These are phyloP conservation scores for Microcyclospora tardicrescens DNA, from an alignment of 2,329 filamentous ascomycete genomes.

Conservation along the genomic window DNA sequence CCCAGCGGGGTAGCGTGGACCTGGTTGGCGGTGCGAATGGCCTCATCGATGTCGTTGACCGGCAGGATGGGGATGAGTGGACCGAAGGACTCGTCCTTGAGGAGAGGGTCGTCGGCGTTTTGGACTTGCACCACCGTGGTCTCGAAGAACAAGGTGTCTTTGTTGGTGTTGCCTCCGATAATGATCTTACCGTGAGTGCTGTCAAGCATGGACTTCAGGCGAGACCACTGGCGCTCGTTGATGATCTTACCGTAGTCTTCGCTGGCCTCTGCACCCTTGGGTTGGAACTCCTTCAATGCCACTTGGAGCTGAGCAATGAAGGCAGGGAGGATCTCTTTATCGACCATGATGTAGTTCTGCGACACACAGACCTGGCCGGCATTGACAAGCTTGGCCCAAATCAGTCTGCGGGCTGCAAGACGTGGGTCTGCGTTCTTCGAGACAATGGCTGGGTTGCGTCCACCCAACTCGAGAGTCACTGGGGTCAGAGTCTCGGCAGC, in stretches of 20 bases:
- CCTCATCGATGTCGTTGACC: conserved; percentile 68
- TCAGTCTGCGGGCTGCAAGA: conserved; percentile 67
- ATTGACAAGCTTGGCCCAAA: conserved; percentile 82
- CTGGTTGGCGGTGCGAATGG: conserved; percentile 66
- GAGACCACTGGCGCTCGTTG: conserved; percentile 64
- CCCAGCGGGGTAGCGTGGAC: conserved; percentile 74
- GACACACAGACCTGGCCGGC: conserved; percentile 85
- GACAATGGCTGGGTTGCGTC: conserved; percentile 81
- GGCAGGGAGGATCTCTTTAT: conserved; percentile 48
- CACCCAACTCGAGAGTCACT: conserved; percentile 78
- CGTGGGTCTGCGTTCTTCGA: conserved; percentile 69
- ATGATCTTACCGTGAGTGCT: conserved; percentile 70
- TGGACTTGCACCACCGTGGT: conserved; percentile 83
- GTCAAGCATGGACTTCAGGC: conserved; percentile 87
- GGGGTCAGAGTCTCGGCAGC: conserved; percentile 54
- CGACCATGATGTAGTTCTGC: conserved; percentile 83
- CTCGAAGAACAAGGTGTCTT: conserved; percentile 70
- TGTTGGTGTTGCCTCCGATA: conserved; percentile 72
- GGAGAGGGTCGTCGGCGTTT: conserved; percentile 60
- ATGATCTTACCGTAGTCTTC: conserved; percentile 69
- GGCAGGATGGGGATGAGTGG: conserved; percentile 78
- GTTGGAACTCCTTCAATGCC: conserved; percentile 66
- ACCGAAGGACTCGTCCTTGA: conserved; percentile 79
- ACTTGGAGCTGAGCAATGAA: conserved; percentile 63
- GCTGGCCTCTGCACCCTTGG: conserved; percentile 64